phyloP scores from a whole-genome alignment of 495 filamentous ascomycete genomes.

The Penicillium manginii region DNA sequence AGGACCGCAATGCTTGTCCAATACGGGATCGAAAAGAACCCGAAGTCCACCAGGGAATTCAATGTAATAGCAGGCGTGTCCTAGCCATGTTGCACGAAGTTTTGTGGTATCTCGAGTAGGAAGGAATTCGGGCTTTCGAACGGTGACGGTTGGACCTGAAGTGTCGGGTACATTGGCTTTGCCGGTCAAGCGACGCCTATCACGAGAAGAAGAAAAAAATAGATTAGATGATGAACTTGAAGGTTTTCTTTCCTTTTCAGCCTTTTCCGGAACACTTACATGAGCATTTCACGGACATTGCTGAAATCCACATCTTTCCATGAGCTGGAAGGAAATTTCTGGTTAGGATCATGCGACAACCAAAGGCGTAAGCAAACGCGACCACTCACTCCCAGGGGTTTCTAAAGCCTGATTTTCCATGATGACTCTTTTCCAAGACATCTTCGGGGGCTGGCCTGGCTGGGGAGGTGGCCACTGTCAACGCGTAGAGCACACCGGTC shows the following conservation, averaged over 20 bases:
- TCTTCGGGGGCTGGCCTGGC: conserved; percentile 56
- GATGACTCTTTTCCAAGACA: conserved; percentile 57
- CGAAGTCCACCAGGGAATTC: conserved; percentile 89
- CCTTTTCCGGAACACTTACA: conserved; percentile 19
- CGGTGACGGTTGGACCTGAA: conserved; percentile 66
- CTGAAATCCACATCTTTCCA: conserved; percentile 31
- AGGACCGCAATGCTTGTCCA: conserved; percentile 84
- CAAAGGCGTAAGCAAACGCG: neutral
- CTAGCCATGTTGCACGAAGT: conserved; percentile 93
- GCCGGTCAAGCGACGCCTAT: conserved; percentile 63
- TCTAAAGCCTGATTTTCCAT: conserved; percentile 59
- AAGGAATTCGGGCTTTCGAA: conserved; percentile 73
- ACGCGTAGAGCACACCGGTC: conserved; percentile 55
- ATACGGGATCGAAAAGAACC: conserved; percentile 94
- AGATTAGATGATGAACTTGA: neutral
- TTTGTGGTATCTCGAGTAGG: conserved; percentile 55
- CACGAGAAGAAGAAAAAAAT: conserved; percentile 1
- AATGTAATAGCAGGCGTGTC: conserved; percentile 92
- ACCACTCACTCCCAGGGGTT: conserved; percentile 61
- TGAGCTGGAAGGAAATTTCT: conserved; percentile 31
- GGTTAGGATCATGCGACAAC: conserved; percentile 22
- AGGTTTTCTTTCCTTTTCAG: neutral
- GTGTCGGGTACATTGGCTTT: conserved; percentile 62
- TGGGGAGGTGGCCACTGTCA: conserved; percentile 52
- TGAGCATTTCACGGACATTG: conserved; percentile 21